These are phyloP conservation scores for Lactarius deliciosus DNA, from an alignment of 768 basidiomycete species.

Conservation along the genomic window DNA sequence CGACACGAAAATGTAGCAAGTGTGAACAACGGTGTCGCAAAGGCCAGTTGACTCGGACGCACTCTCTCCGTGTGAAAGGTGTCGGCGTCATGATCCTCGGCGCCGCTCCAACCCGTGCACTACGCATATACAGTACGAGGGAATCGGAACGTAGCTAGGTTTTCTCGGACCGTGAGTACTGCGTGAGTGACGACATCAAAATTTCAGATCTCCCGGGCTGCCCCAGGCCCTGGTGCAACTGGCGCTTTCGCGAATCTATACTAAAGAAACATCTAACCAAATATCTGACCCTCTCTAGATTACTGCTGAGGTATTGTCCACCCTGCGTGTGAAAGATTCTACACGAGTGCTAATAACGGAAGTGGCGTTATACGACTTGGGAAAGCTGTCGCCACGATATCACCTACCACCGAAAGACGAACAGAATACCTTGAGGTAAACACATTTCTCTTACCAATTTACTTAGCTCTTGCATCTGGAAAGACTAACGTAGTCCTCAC, in stretches of 20 bases:
- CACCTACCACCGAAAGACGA: constrained; percentile 45
- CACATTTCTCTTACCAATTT: too few relatives aligned
- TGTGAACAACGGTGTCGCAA: too few relatives aligned
- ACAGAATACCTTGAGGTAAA: constrained; percentile 25
- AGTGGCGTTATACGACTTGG: constrained; percentile 29
- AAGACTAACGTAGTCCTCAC: too few relatives aligned
- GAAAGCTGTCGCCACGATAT: constrained; percentile 35
- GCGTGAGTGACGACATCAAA: constrained; percentile 4
- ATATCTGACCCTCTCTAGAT: constrained; percentile 34
- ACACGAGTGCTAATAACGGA: too few relatives aligned
- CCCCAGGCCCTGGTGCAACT: constrained; percentile 15
- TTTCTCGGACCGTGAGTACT: not conserved
- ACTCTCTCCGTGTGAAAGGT: not conserved
- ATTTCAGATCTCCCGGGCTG: constrained; percentile 10
- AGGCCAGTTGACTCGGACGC: not conserved
- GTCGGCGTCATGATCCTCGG: not conserved
- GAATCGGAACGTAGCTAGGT: not conserved
- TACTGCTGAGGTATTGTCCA: constrained; percentile 47
- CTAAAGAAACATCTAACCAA: not conserved
- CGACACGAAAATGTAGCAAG: not conserved
- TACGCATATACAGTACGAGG: not conserved
- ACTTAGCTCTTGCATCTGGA: too few relatives aligned
- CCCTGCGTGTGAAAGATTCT: too few relatives aligned
- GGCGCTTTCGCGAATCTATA: not conserved
- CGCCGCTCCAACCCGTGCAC: not conserved